Conservation (phyloP, 768 basidiomycete species). For the Phanerodontia chrysosporium region DNA sequence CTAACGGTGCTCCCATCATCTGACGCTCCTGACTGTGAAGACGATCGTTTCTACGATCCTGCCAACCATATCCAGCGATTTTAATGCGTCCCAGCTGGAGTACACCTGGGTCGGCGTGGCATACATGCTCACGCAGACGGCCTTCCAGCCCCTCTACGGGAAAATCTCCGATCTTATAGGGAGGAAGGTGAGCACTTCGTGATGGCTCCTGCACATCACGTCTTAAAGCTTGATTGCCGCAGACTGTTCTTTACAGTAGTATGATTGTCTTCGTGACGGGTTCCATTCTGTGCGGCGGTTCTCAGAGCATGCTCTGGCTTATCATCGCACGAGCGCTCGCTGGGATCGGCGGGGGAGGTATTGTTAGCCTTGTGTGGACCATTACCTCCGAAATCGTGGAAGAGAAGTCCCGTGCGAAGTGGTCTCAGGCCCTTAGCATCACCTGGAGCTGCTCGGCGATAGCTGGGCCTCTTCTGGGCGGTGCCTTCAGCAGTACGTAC, state of each 20-base stretch:
- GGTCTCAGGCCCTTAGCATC: constrained; percentile 80
- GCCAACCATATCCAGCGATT: constrained; percentile 72
- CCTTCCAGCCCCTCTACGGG: constrained; percentile 80
- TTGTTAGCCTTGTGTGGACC: constrained; percentile 82
- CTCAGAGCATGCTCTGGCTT: constrained; percentile 61
- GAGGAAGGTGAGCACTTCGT: constrained; percentile 52
- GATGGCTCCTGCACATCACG: constrained; percentile 1
- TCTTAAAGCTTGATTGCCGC: constrained; percentile 5
- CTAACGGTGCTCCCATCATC: constrained; percentile 4
- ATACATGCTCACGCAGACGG: constrained; percentile 84
- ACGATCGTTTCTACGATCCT: constrained; percentile 80
- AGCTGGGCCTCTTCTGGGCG: constrained; percentile 80
- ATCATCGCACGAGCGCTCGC: constrained; percentile 63
- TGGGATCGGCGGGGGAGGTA: constrained; percentile 84
- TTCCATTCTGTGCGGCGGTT: constrained; percentile 74
- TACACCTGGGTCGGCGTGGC: constrained; percentile 86
- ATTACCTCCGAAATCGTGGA: constrained; percentile 83
- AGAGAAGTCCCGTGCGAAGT: constrained; percentile 64
- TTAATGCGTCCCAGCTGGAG: constrained; percentile 62
- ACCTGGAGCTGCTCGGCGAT: constrained; percentile 87
- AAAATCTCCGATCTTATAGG: constrained; percentile 76
- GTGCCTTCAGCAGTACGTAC: constrained; percentile 68
- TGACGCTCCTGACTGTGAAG: constrained; percentile 22
- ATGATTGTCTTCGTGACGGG: constrained; percentile 74
- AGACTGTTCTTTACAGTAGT: constrained; percentile 70